Percentiles rank a stretch among this genome's conserved stretches.
These are phyloP conservation scores for Botrytis byssoidea DNA, from an alignment of 2,329 filamentous ascomycete genomes.

Conservation along the genomic window DNA sequence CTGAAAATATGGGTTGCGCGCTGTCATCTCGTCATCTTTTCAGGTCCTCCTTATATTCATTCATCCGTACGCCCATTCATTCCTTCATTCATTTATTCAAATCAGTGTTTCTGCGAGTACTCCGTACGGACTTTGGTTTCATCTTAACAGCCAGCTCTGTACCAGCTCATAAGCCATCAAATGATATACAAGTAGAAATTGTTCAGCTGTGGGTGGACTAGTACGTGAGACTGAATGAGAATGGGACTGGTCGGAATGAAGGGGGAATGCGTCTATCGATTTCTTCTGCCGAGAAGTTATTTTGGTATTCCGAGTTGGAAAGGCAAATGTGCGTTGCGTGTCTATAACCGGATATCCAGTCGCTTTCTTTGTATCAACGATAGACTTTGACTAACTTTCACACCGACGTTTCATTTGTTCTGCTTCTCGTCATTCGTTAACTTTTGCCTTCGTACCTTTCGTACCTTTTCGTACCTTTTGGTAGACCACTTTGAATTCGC, in stretches of 20 bases:
- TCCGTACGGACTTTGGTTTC: neutral
- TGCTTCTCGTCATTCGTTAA: neutral
- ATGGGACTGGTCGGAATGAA: neutral
- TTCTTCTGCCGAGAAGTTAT: neutral
- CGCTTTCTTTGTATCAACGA: neutral
- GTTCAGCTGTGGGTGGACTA: neutral
- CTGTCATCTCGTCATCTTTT: neutral
- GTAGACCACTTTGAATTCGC: slow-evolving; percentile 3
- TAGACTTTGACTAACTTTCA: neutral
- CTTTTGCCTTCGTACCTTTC: neutral
- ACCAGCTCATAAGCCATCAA: neutral
- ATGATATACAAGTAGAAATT: neutral
- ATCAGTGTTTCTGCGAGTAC: neutral
- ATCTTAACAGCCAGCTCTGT: neutral
- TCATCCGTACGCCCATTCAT: neutral
- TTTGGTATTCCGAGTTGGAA: neutral
- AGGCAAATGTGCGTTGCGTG: neutral
- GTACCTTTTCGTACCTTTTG: neutral
- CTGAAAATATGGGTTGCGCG: neutral
- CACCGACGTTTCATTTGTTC: neutral
- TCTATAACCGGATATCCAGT: neutral
- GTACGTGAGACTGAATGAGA: neutral
- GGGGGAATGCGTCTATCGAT: neutral
- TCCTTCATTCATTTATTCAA: neutral
- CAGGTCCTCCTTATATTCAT: neutral